phyloP scores from a whole-genome alignment of 768 basidiomycete species.

The Podaxis carcinomalis region DNA sequence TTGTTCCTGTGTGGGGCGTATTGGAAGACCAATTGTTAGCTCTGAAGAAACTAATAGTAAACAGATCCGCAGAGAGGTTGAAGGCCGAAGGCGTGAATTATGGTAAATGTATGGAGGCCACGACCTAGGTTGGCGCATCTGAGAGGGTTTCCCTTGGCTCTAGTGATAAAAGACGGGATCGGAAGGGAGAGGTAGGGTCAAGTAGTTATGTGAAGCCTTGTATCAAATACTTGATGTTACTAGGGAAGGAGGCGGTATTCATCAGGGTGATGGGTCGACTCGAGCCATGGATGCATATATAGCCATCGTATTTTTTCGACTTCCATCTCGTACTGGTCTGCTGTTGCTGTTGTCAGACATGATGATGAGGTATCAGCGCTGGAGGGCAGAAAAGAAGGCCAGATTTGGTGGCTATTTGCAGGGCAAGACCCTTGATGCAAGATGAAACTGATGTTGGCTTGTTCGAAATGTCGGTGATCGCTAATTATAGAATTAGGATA shows the following conservation, averaged over 20 bases:
- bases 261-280: conserved; percentile 7
- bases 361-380: neutral
- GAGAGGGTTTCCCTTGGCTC: too few species aligned
- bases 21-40: neutral
- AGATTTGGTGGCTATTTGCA: neutral
- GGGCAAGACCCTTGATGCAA: neutral
- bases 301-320: neutral
- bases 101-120: too few species aligned
- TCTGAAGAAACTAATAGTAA: neutral
- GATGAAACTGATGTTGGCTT: neutral
- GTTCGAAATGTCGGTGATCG: neutral
- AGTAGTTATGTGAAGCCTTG: neutral
- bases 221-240: conserved; percentile 6
- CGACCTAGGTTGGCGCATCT: neutral
- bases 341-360: neutral
- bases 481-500: neutral
- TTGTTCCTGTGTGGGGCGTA: neutral
- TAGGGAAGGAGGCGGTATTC: neutral
- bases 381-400: neutral
- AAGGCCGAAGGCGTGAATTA: neutral
- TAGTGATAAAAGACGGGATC: too few species aligned
- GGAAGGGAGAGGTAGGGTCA: neutral
- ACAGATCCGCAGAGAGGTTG: neutral
- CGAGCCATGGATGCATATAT: neutral
- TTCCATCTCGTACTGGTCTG: neutral